A percentile compares a stretch with the other conserved stretches of the same genome.
Evolutionary conservation across 2,329 filamentous ascomycete genomes (phyloP).

Genomic region (Zarea fungicola): DNA sequence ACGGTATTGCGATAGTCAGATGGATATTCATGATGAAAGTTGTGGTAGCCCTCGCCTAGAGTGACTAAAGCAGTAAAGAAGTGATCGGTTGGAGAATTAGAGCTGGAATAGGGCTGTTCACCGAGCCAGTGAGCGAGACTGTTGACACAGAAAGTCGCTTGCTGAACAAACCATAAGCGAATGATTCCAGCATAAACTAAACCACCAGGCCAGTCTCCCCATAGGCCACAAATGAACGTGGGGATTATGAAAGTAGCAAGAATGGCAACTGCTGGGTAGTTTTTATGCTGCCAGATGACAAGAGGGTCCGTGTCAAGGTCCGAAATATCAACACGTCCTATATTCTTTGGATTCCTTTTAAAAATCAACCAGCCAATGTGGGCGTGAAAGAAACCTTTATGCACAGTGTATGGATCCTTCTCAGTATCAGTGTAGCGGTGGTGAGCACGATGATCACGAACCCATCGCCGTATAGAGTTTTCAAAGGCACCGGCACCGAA

Average conservation of each 20-base stretch:
- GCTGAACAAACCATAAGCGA: constrained; percentile 83
- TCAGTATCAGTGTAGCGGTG: constrained; percentile 91
- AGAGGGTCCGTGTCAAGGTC: constrained; percentile 82
- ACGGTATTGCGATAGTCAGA: constrained; percentile 91
- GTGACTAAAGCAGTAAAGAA: constrained; percentile 80
- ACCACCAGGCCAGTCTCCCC: constrained; percentile 76
- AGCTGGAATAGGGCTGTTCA: constrained; percentile 88
- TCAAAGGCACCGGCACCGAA: constrained; percentile 79
- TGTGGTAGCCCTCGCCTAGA: constrained; percentile 86
- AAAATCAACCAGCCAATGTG: constrained; percentile 84
- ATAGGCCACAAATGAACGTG: constrained; percentile 68
- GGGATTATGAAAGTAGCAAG: constrained; percentile 74
- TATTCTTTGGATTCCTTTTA: constrained; percentile 88
- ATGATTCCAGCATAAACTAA: constrained; percentile 83
- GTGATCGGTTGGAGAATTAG: constrained; percentile 85
- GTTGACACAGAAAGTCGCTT: constrained; percentile 92
- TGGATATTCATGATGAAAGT: constrained; percentile 94
- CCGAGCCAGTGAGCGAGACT: constrained; percentile 86
- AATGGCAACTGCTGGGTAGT: constrained; percentile 77
- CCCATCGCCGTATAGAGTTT: constrained; percentile 87
- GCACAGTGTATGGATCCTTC: constrained; percentile 86
- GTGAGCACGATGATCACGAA: constrained; percentile 78
- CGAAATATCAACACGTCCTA: constrained; percentile 81
- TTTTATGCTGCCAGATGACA: constrained; percentile 81
- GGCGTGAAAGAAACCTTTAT: constrained; percentile 80